These are phyloP conservation scores for Tolypocladium sp. DNA, from an alignment of 2,329 filamentous ascomycete species.

Conservation along the genomic window DNA sequence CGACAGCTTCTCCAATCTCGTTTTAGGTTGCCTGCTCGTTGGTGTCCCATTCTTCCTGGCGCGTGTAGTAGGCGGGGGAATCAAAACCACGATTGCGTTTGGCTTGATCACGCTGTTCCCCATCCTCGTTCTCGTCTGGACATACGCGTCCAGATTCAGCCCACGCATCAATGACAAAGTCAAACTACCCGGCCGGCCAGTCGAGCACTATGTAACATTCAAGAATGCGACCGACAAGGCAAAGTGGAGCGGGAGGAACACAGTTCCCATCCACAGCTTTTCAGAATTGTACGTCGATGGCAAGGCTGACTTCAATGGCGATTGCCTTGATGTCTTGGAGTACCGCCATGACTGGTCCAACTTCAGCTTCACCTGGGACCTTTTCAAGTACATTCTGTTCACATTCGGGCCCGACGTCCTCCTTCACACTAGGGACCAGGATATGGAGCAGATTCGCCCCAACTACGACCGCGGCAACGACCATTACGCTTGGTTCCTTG, in stretches of 20 bases:
- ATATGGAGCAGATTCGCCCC: constrained; percentile 86
- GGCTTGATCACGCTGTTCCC: constrained; percentile 40
- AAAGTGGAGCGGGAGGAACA: constrained; percentile 65
- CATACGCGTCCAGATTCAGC: constrained; percentile 64
- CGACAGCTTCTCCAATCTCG: too few species aligned
- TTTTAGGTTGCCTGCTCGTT: too few species aligned
- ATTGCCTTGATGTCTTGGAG: too few species aligned
- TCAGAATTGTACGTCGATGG: too few species aligned
- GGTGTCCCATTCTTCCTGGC: too few species aligned
- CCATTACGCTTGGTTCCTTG: constrained; percentile 94
- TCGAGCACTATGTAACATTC: constrained; percentile 82
- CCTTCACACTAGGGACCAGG: constrained; percentile 77
- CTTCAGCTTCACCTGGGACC: constrained; percentile 73
- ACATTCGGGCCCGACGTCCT: constrained; percentile 78
- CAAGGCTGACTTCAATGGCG: too few species aligned
- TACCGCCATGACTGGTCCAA: constrained; percentile 84
- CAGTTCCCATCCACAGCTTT: constrained; percentile 34
- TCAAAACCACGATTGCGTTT: too few species aligned
- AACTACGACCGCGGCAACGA: constrained; percentile 95
- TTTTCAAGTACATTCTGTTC: constrained; percentile 77
- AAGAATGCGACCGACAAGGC: constrained; percentile 43
- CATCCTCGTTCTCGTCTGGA: constrained; percentile 73
- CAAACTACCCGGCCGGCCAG: constrained; percentile 68
- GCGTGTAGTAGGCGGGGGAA: too few species aligned
- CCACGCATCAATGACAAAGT: constrained; percentile 87